phyloP scores from a whole-genome alignment of 352 stramenopile genomes.

The Phytophthora ramorum region DNA sequence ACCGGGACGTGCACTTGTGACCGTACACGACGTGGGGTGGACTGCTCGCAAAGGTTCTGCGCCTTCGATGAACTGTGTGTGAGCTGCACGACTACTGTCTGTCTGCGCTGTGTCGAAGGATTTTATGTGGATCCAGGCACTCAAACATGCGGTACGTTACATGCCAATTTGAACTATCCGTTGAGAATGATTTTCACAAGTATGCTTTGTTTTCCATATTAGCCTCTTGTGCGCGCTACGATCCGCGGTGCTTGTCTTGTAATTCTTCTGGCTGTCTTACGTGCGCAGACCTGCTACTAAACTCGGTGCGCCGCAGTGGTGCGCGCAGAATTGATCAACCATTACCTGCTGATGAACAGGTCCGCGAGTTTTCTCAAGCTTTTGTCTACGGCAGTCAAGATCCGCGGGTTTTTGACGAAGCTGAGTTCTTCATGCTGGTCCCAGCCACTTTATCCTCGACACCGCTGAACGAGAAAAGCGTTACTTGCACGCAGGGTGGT shows the following conservation, averaged over 20 bases:
- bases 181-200: background rate
- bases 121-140: constrained; percentile 83
- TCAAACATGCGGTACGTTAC: constrained; percentile 69
- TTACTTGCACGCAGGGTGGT: constrained; percentile 67
- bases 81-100: constrained; percentile 82
- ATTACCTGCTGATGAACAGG: constrained; percentile 90
- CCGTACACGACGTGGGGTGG: constrained; percentile 66
- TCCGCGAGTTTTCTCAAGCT: constrained; percentile 89
- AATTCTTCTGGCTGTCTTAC: constrained; percentile 72
- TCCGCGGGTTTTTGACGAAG: constrained; percentile 92
- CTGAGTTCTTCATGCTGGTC: constrained; percentile 82
- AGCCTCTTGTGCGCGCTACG: constrained; percentile 87
- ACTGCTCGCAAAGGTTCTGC: constrained; percentile 83
- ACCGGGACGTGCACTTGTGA: constrained; percentile 88
- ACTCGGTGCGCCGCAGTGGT: constrained; percentile 92
- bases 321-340: constrained; percentile 63
- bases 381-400: constrained; percentile 93
- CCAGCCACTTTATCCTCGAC: constrained; percentile 13
- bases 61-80: constrained; percentile 88
- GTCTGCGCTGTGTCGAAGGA: constrained; percentile 86
- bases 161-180: background rate
- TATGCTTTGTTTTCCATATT: background rate
- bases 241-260: constrained; percentile 93
- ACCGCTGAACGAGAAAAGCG: constrained; percentile 63
- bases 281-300: constrained; percentile 92